phyloP scores from a whole-genome alignment of 805 yeast genomes.

The Saturnispora quitensis region DNA sequence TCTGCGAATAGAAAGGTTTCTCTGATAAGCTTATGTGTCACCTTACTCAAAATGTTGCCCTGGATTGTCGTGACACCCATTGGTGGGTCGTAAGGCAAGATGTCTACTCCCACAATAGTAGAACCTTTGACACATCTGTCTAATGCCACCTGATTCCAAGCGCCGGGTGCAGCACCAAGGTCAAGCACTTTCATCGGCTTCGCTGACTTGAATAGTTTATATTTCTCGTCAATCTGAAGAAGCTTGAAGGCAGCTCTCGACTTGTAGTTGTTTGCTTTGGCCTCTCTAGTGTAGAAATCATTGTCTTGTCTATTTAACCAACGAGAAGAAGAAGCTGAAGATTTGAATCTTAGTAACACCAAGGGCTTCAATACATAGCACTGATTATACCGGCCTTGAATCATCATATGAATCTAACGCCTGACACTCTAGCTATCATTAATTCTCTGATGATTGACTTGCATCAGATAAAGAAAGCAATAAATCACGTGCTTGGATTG shows the following conservation, averaged over 20 bases:
- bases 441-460: no score
- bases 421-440: no score
- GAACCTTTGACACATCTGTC: slow-evolving; percentile 43
- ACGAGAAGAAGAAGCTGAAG: slow-evolving; percentile 45
- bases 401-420: no score
- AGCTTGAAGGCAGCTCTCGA: slow-evolving; percentile 92
- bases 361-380: not conserved
- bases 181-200: slow-evolving; percentile 49
- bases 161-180: slow-evolving; percentile 89
- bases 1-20: slow-evolving; percentile 35
- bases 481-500: slow-evolving; percentile 11
- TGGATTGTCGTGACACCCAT: slow-evolving; percentile 71
- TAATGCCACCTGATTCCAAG: slow-evolving; percentile 84
- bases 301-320: slow-evolving; percentile 68
- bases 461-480: not conserved
- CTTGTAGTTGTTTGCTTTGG: slow-evolving; percentile 50
- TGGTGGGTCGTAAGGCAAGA: slow-evolving; percentile 73
- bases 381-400: not conserved
- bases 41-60: slow-evolving; percentile 70
- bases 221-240: slow-evolving; percentile 61
- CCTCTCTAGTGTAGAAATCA: slow-evolving; percentile 61
- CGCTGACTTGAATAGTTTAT: slow-evolving; percentile 36
- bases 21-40: slow-evolving; percentile 50
- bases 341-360: not conserved
- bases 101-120: slow-evolving; percentile 70